These are phyloP conservation scores for Cronartium quercuum DNA, from an alignment of 1,284 basidiomycete genomes.

Conservation along the genomic window DNA sequence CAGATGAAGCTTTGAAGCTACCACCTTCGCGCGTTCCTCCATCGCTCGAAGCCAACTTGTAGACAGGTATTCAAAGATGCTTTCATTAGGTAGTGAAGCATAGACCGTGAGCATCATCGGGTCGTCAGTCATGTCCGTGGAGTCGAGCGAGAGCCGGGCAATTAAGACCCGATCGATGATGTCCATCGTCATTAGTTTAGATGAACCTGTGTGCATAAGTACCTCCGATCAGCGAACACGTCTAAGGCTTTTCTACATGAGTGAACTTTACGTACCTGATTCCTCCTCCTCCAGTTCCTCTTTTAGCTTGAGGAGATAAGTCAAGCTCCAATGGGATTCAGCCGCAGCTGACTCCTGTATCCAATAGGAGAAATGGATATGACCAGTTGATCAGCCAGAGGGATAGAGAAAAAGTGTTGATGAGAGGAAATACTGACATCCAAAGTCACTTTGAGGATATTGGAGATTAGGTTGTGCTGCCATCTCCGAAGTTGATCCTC, in stretches of 20 bases:
- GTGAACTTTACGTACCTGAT: constrained; percentile 15
- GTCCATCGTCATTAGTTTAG: constrained; percentile 38
- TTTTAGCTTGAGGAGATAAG: constrained; percentile 23
- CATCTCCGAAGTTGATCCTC: constrained; percentile 18
- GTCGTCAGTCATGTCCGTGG: constrained; percentile 69
- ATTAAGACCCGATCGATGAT: constrained; percentile 76
- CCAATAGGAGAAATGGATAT: neutral
- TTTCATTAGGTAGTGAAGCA: constrained; percentile 69
- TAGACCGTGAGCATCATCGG: constrained; percentile 71
- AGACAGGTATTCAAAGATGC: constrained; percentile 82
- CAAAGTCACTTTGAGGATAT: constrained; percentile 27
- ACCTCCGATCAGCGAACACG: constrained; percentile 4
- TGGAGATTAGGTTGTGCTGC: constrained; percentile 26
- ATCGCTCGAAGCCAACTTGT: constrained; percentile 84
- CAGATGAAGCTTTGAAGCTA: constrained; percentile 58
- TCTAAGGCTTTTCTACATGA: neutral
- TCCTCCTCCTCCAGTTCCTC: constrained; percentile 35
- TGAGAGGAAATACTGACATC: constrained; percentile 12
- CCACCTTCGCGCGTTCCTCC: constrained; percentile 53
- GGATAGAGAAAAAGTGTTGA: neutral
- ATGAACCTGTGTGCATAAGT: constrained; percentile 31
- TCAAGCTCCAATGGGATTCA: constrained; percentile 4
- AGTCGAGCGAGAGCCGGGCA: constrained; percentile 75
- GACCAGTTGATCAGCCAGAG: neutral
- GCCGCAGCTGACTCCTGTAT: neutral